phyloP scores from a whole-genome alignment of 495 filamentous ascomycete species.

The Xylaria curta region DNA sequence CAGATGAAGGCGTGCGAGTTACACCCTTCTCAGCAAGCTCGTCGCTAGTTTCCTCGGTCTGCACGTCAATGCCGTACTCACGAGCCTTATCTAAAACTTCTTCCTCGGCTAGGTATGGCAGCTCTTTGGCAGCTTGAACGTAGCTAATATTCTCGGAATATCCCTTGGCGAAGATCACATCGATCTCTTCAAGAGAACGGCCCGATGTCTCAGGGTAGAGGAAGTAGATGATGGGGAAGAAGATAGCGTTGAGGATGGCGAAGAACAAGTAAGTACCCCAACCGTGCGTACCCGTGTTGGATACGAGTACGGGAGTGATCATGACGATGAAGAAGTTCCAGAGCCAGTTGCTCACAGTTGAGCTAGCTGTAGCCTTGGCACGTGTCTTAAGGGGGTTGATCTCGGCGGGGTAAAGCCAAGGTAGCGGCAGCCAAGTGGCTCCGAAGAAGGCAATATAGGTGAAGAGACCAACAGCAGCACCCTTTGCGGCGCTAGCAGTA shows the following conservation, averaged over 20 bases:
- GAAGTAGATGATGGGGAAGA: constrained; percentile 71
- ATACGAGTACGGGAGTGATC: constrained; percentile 72
- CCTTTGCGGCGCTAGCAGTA: constrained; percentile 42
- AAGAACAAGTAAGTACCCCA: constrained; percentile 78
- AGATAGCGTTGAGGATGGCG: constrained; percentile 65
- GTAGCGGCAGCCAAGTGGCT: constrained; percentile 69
- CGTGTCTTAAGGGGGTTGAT: constrained; percentile 70
- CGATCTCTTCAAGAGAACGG: constrained; percentile 75
- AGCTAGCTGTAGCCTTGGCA: constrained; percentile 69
- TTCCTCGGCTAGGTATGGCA: constrained; percentile 64
- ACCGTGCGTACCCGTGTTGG: constrained; percentile 61
- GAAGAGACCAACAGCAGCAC: constrained; percentile 57
- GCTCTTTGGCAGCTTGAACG: constrained; percentile 64
- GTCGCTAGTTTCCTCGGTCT: constrained; percentile 31
- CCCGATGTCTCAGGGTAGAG: constrained; percentile 76
- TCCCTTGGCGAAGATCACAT: constrained; percentile 74
- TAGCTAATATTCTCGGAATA: constrained; percentile 71
- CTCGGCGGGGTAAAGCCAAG: constrained; percentile 53
- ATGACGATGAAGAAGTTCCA: constrained; percentile 59
- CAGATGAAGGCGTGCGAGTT: neutral
- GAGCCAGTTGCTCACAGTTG: constrained; percentile 73
- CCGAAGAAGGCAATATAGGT: constrained; percentile 60
- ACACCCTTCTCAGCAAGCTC: neutral
- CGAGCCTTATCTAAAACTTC: constrained; percentile 64
- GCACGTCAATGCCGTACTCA: constrained; percentile 57